Conservation (phyloP, 768 basidiomycete genomes). For the Trametes punicea region DNA sequence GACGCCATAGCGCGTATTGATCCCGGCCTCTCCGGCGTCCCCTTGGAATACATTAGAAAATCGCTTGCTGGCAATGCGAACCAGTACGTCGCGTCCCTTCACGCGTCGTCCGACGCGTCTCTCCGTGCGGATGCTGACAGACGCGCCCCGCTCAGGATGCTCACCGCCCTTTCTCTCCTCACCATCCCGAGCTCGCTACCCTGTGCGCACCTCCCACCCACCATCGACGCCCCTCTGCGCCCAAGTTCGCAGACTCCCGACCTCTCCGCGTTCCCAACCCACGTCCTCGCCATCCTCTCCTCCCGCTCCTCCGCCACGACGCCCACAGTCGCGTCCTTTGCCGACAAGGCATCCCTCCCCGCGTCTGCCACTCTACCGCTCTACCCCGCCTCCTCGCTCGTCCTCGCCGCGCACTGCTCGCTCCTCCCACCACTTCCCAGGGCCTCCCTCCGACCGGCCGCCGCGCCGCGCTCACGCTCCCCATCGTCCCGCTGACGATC, state of each 20-base stretch:
- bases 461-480: slow-evolving; percentile 39
- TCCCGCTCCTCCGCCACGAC: slow-evolving; percentile 30
- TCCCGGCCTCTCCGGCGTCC: slow-evolving; percentile 50
- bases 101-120: not conserved
- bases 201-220: slow-evolving; percentile 26
- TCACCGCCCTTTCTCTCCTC: slow-evolving; percentile 25
- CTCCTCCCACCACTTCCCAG: slow-evolving; percentile 52
- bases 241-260: slow-evolving; percentile 23
- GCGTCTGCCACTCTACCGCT: slow-evolving; percentile 38
- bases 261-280: slow-evolving; percentile 5
- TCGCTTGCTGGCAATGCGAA: slow-evolving; percentile 27
- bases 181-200: slow-evolving; percentile 28
- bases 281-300: slow-evolving; percentile 26
- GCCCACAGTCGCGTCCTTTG: slow-evolving; percentile 28
- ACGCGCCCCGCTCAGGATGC: slow-evolving; percentile 19
- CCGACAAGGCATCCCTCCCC: slow-evolving; percentile 19
- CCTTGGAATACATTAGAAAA: slow-evolving; percentile 63
- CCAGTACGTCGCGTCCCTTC: slow-evolving; percentile 20
- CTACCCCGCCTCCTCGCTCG: slow-evolving; percentile 65
- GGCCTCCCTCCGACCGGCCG: slow-evolving; percentile 28
- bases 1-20: slow-evolving; percentile 54
- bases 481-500: slow-evolving; percentile 60
- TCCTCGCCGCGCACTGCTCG: slow-evolving; percentile 68
- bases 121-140: not conserved
- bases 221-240: slow-evolving; percentile 27